Evolutionary conservation across 257 asterid genomes (phyloP).

Genomic region (Nicotiana tomentosiformis): DNA sequence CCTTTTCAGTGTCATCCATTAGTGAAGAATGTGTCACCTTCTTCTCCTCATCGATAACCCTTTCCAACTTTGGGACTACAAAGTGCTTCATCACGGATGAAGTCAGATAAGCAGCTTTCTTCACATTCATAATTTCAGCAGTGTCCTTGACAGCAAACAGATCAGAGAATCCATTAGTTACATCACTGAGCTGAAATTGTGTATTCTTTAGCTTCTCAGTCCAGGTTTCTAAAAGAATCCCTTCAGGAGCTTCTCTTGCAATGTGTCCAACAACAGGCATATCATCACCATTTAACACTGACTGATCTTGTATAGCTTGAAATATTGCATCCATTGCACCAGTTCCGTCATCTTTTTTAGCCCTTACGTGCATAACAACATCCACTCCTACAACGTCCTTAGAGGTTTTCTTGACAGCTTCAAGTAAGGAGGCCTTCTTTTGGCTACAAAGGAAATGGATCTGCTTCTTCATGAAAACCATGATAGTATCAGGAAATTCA

Average conservation of each 20-base stretch:
- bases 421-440: conserved; percentile 23
- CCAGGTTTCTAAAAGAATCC: conserved; percentile 25
- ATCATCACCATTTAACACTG: conserved; percentile 5
- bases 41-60: conserved; percentile 30
- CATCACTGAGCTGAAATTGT: conserved; percentile 21
- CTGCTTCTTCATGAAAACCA: conserved; percentile 30
- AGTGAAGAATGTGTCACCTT: conserved; percentile 25
- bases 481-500: conserved; percentile 27
- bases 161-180: conserved; percentile 23
- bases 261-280: conserved; percentile 22
- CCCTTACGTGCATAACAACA: conserved; percentile 24
- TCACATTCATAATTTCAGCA: conserved; percentile 24
- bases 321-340: conserved; percentile 21
- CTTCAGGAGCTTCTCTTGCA: conserved; percentile 28
- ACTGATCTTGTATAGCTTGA: conserved; percentile 17
- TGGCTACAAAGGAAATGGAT: conserved; percentile 30
- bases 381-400: conserved; percentile 21
- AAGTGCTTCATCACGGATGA: conserved; percentile 27
- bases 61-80: conserved; percentile 29
- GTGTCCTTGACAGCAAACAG: conserved; percentile 28
- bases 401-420: conserved; percentile 19
- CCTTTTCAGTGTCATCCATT: conserved; percentile 33
- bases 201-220: conserved; percentile 17
- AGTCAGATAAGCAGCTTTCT: conserved; percentile 29
- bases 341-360: conserved; percentile 20